Conservation (phyloP, 768 basidiomycete genomes). For the Psilocybe subaeruginosa region DNA sequence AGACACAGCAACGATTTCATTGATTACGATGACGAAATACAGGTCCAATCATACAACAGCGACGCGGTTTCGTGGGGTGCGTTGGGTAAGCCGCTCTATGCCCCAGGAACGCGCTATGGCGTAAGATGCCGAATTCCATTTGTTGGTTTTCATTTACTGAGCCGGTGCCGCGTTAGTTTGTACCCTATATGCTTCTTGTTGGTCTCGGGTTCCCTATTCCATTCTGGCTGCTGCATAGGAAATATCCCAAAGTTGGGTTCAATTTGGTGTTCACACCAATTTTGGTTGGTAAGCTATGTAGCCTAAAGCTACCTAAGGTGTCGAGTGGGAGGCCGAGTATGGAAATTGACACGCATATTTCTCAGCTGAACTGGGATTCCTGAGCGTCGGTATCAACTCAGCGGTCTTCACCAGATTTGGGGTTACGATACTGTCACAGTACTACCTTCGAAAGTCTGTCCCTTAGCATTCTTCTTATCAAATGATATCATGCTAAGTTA, state of each 20-base stretch:
- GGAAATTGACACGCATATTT: not conserved
- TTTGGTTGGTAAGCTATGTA: slow-evolving; percentile 30
- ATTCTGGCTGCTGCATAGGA: slow-evolving; percentile 50
- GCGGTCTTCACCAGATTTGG: slow-evolving; percentile 42
- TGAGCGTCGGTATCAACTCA: slow-evolving; percentile 57
- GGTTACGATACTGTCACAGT: slow-evolving; percentile 45
- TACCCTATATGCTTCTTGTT: slow-evolving; percentile 45
- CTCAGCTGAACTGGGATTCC: slow-evolving; percentile 37
- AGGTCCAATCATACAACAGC: slow-evolving; percentile 51
- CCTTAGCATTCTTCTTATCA: too few relatives aligned
- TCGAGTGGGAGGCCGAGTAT: too few relatives aligned
- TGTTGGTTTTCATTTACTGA: slow-evolving; percentile 15
- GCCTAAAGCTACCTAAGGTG: too few relatives aligned
- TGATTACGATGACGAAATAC: not conserved
- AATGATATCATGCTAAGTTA: too few relatives aligned
- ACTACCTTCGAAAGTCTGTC: slow-evolving; percentile 37
- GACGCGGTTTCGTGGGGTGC: slow-evolving; percentile 60
- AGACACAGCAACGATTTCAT: not conserved
- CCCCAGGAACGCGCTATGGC: slow-evolving; percentile 45
- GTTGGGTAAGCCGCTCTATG: slow-evolving; percentile 49
- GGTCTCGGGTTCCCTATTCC: slow-evolving; percentile 55
- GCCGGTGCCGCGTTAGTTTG: slow-evolving; percentile 31
- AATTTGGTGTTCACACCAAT: slow-evolving; percentile 45
- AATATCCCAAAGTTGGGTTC: slow-evolving; percentile 48
- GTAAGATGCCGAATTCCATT: slow-evolving; percentile 25